Base-by-base conservation (phyloP, 148 eudicot genomes). In the Oxyria digyna region DNA sequence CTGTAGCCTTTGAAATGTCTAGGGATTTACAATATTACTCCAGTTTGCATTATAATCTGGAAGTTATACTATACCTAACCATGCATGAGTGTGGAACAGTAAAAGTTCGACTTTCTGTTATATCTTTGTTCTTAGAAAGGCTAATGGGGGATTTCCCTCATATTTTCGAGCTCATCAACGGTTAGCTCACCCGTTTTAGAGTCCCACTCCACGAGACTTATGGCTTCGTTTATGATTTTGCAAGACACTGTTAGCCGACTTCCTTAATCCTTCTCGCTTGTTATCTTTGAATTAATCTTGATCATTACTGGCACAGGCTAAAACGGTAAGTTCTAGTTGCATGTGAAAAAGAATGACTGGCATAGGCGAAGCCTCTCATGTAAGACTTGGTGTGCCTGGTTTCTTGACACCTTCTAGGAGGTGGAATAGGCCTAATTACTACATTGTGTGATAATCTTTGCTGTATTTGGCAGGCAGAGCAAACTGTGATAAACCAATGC, bases 401-500 rank as follows among this genome's bases (percentile, higher is more conserved):
- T 59, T 59, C 37, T 59, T 29, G 37, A 59, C 65, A 59, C 65
- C 38, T 27, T 55, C 17, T 31, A 59, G 65, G 65, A 15, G n/a
- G 31, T 59, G 20, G 18, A 14, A 27, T 59, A 37, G 35, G n/a
- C 15, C 37, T 59, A 27, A 29, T 59, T 15, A 14, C 38, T 59
- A 59, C 17, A 11, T 27, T 31, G 15, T 27, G 15, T 59, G 38
- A 4, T 50, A 9, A 54, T 42, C 69, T 33, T 45, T 62, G 66
- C 21, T 71, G 15, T 78, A n/a, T 46, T 73, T 81, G 79, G 81
- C 99, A 94, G 99, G 96, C 87, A 63, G 99, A 94, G 77, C 77
- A 87, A 43, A 94, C 96, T 64, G 99, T 94, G 68, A 85, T 91
- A 70, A 80, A 91, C 77, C 99, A 94, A 73, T 94, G 99, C 76